Conservation (phyloP, 768 basidiomycete genomes). For the Suillus americanus region DNA sequence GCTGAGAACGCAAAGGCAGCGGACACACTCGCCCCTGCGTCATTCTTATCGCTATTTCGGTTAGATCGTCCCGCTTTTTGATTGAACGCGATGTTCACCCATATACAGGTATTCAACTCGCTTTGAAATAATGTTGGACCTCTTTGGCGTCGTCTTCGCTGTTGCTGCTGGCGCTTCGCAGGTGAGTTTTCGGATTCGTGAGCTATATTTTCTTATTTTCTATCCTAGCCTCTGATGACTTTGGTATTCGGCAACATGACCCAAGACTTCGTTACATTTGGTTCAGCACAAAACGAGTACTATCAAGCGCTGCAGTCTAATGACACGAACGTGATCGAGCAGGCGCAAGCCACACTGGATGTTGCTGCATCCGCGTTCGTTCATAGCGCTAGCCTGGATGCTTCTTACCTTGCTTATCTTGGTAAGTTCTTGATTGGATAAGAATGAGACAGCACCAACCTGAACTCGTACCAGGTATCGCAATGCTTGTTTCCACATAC, state of each 20-base stretch:
- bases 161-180: constrained; percentile 78
- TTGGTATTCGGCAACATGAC: constrained; percentile 53
- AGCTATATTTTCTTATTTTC: background rate
- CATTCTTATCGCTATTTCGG: constrained; percentile 50
- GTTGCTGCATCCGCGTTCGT: constrained; percentile 22
- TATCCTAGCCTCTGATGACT: constrained; percentile 36
- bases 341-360: constrained; percentile 13
- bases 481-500: constrained; percentile 44
- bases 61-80: constrained; percentile 21
- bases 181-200: constrained; percentile 38
- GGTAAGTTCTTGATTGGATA: constrained; percentile 28
- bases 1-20: constrained; percentile 19
- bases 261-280: constrained; percentile 38
- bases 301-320: constrained; percentile 9
- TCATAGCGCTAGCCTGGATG: constrained; percentile 33
- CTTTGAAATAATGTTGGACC: constrained; percentile 64
- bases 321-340: constrained; percentile 11
- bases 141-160: constrained; percentile 71
- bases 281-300: background rate
- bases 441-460: background rate
- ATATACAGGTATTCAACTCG: constrained; percentile 71
- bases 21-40: constrained; percentile 37
- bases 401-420: constrained; percentile 37
- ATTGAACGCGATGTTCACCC: constrained; percentile 9
- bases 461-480: constrained; percentile 36